Percentiles rank a stretch among this genome's conserved stretches.
phyloP scores from a whole-genome alignment of 345 rosid genomes.

The Eucalyptus erythrocorys region DNA sequence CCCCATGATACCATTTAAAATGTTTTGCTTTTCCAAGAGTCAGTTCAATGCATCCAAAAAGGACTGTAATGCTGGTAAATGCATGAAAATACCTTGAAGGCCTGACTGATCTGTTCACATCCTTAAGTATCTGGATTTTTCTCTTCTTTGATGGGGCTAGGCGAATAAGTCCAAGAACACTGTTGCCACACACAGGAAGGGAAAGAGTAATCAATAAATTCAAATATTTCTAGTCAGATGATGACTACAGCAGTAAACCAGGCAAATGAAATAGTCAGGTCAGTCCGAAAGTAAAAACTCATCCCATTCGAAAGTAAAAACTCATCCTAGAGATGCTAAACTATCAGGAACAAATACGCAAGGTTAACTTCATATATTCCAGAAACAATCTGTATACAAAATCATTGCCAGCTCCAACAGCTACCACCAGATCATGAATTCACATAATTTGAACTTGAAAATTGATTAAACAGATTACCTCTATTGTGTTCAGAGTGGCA shows the following conservation, averaged over 20 bases:
- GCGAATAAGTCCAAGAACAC: neutral
- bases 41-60: neutral
- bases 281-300: neutral
- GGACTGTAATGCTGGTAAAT: neutral
- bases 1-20: neutral
- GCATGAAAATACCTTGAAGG: neutral
- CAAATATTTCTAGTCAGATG: neutral
- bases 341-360: neutral
- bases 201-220: neutral
- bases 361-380: neutral
- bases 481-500: slow-evolving; percentile 37
- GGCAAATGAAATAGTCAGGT: neutral
- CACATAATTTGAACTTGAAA: neutral
- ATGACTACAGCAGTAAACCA: neutral
- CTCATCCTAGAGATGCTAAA: neutral
- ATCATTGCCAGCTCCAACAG: neutral
- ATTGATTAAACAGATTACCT: slow-evolving; percentile 20
- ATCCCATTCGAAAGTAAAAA: too few species aligned
- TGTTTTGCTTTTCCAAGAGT: neutral
- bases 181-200: neutral
- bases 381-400: neutral
- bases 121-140: neutral
- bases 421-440: neutral
- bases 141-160: slow-evolving; percentile 1
- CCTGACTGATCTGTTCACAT: neutral